Conservation (phyloP, 345 rosid genomes). For the Melaleuca quinquenervia region DNA sequence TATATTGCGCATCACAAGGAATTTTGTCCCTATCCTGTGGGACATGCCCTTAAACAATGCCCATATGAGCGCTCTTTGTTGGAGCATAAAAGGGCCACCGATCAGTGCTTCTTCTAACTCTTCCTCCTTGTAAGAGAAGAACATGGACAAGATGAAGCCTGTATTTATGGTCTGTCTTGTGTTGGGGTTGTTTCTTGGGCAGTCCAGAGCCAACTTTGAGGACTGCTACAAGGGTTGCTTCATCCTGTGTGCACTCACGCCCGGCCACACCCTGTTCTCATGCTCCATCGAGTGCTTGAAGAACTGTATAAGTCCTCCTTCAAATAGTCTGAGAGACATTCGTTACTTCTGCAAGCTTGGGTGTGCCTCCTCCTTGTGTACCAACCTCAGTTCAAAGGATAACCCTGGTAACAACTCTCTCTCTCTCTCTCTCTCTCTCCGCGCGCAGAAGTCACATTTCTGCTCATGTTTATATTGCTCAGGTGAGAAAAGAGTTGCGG, state of each 20-base stretch:
- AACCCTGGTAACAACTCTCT: conserved; percentile 16
- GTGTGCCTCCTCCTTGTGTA: conserved; percentile 30
- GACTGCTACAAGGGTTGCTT: conserved; percentile 27
- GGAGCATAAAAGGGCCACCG: background rate
- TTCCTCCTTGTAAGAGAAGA: background rate
- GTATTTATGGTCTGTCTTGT: conserved; percentile 3
- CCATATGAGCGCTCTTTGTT: background rate
- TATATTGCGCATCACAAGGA: too few species aligned
- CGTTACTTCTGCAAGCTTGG: conserved; percentile 29
- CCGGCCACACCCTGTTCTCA: background rate
- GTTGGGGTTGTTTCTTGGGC: conserved; percentile 9
- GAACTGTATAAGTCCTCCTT: conserved; percentile 14
- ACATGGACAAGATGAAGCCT: background rate
- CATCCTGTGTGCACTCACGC: conserved; percentile 11
- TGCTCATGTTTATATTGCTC: background rate
- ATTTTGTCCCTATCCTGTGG: background rate
- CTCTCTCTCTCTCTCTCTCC: background rate
- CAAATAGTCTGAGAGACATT: background rate
- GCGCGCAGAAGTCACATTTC: background rate
- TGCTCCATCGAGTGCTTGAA: conserved; percentile 24
- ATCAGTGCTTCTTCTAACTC: background rate
- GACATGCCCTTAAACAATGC: background rate
- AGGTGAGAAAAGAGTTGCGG: conserved; percentile 29
- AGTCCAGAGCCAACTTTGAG: conserved; percentile 6
- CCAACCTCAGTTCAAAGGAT: conserved; percentile 23